Base-by-base conservation (phyloP, 2,329 filamentous ascomycete species). In the Colletotrichum scovillei region DNA sequence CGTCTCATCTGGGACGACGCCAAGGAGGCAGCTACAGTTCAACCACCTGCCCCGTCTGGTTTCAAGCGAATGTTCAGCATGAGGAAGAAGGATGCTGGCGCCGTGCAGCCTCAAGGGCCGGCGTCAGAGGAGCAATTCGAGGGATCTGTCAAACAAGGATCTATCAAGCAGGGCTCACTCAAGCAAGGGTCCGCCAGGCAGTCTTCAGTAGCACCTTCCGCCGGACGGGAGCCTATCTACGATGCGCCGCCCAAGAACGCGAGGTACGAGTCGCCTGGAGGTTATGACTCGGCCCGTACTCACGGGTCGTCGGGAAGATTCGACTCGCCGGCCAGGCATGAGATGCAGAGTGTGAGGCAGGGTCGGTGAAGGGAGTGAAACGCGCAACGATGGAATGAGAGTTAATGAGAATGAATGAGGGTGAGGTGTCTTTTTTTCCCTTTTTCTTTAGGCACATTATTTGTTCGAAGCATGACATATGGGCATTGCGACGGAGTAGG, bases 1-100 rank as follows among this genome's bases (percentile, higher is more conserved):
- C 91, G 91, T 66, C 85, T 99, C 64, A 88, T 88, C 82, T 92
- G 92, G 65, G 83, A 85, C 5, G 82, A 84, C n/a, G 80, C 82
- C 26, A 60, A 74, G 6, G 76, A 76, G 22, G 75, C 75, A 4
- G 70, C 75, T 53, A 73, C 73, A 42, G 57, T 76, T 42, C 76
- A 68, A 55, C 74, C 32, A 55, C 76, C 78, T 38, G 79, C 81
- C 30, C 79, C 81, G 11, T 81, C 78, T 30, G 82, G 83, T 0
- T 82, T 88, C 67, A 86, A 85, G 80, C 82, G 84, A 72, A 77
- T 88, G 49, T 75, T 88, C 26, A 88, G 86, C 76, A 79, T 87
- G 73, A 81, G 81, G 77, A 85, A 84, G 76, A 69, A 73, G 55
- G 56, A 58, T 5, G 38, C 28, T 1, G 62, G 62, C 14, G 28